Percentiles rank a stretch among this genome's conserved stretches.
phyloP scores from a whole-genome alignment of 2,329 filamentous ascomycete species.

The Diaporthe humulicola region DNA sequence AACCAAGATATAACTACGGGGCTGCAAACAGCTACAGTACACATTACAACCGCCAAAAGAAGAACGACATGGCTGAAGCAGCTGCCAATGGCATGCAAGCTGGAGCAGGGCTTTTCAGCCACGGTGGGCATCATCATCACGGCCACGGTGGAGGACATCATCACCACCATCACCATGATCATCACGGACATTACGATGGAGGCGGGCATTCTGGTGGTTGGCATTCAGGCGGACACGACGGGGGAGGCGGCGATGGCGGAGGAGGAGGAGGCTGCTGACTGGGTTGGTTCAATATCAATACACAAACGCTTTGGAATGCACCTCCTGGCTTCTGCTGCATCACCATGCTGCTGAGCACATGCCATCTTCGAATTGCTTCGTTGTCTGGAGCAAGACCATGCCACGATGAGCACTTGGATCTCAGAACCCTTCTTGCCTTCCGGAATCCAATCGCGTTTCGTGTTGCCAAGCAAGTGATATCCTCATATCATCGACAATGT shows the following conservation, averaged over 20 bases:
- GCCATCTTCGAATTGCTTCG: neutral
- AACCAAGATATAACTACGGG: neutral
- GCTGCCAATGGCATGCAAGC: neutral
- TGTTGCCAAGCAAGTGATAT: no score
- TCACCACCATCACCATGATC: neutral
- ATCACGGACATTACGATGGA: neutral
- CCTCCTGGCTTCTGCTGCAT: neutral
- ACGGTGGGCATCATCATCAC: slow-evolving; percentile 8
- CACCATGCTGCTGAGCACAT: neutral
- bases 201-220: slow-evolving; percentile 12
- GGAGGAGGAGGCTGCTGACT: neutral
- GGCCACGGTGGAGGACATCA: slow-evolving; percentile 16
- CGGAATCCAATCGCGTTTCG: no score
- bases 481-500: no score
- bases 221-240: neutral
- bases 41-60: neutral
- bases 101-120: neutral
- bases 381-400: neutral
- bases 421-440: neutral
- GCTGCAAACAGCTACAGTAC: neutral
- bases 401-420: no score
- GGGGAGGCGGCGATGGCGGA: neutral
- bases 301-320: neutral
- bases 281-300: neutral
- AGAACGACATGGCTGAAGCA: neutral